Base-by-base conservation (phyloP, 2,329 filamentous ascomycete species). In the Fusarium algeriense region DNA sequence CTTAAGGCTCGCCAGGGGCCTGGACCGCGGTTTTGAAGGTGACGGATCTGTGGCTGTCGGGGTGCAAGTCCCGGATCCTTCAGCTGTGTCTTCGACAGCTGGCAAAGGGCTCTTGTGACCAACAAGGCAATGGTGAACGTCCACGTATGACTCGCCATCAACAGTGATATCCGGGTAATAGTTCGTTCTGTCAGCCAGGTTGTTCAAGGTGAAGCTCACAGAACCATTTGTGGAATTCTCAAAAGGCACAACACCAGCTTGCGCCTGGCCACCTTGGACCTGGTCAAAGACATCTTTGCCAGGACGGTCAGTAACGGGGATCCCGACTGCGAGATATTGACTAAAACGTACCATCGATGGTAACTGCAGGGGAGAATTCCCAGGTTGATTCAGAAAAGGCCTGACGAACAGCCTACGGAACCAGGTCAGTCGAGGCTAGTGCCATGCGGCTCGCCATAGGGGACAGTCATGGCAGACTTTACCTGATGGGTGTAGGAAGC, bases 171-270 rank as follows among this genome's bases (percentile, higher is more conserved):
- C 89, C 14, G 86, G 85, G 78, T 92, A 93, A 45, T 82, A 81
- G 44, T 81, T 82, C 41, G 89, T 83, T 30, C 92, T 86, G 82
- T 97, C 94, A 72, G 93, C 93, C 66, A 99, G 89, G 71, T 95
- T 89, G 81, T 98, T 95, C 28, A 98, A 88, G 1, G 95, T 97
- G 80, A 94, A 93, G 60, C 96, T 90, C 53, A 99, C 96, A 59
- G 92, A 91, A 77, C 96, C 96, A 81, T 98, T 97, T 78, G 93
- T 95, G 43, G 93, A 97, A 84, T 99, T 99, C 80, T 98, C 95
- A 81, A 97, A 95, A 10, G 96, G 96, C 3, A 98, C 92, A 35
- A 98, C 92, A 73, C 95, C 96, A 61, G 91, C 91, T 56, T 87
- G 82, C 1, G 89, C 89, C 46, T 83, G 79, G 63, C 88, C 87